Conservation (phyloP, 2,329 filamentous ascomycete species). For the Cyphellophora attinorum region DNA sequence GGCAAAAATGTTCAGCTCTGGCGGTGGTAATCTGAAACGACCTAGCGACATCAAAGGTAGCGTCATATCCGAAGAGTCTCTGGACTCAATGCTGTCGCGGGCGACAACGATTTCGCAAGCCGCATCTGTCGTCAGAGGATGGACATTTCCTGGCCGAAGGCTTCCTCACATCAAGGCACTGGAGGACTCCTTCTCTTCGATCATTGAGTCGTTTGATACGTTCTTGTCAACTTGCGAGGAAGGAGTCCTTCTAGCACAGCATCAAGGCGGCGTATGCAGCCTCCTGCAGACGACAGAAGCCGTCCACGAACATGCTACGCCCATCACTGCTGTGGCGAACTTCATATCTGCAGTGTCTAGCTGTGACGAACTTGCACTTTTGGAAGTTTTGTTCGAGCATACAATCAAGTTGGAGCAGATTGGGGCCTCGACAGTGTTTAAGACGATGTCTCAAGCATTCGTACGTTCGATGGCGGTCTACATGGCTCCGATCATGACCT, state of each 20-base stretch:
- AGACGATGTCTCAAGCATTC: constrained; percentile 9
- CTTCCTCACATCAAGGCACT: background rate
- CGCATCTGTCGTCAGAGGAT: background rate
- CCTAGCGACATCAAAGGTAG: too few species aligned
- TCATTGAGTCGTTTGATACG: background rate
- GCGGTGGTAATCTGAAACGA: too few species aligned
- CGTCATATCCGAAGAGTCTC: too few species aligned
- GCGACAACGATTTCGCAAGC: background rate
- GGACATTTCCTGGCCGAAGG: too few species aligned
- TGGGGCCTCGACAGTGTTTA: constrained; percentile 1
- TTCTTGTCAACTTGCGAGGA: background rate
- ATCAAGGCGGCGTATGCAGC: background rate
- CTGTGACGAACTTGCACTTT: background rate
- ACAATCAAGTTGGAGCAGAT: background rate
- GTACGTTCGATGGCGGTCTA: constrained; percentile 7
- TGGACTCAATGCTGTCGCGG: too few species aligned
- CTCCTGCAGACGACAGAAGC: background rate
- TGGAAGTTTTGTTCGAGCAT: background rate
- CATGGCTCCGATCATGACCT: constrained; percentile 9
- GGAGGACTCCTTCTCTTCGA: background rate
- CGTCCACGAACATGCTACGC: background rate
- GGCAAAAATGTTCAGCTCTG: constrained; percentile 56
- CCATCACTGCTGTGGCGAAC: background rate
- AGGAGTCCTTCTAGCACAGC: background rate
- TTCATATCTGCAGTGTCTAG: background rate